These are phyloP conservation scores for Entophlyctis luteolus DNA, from an alignment of 192 early-diverging fungal genomes.

Conservation along the genomic window DNA sequence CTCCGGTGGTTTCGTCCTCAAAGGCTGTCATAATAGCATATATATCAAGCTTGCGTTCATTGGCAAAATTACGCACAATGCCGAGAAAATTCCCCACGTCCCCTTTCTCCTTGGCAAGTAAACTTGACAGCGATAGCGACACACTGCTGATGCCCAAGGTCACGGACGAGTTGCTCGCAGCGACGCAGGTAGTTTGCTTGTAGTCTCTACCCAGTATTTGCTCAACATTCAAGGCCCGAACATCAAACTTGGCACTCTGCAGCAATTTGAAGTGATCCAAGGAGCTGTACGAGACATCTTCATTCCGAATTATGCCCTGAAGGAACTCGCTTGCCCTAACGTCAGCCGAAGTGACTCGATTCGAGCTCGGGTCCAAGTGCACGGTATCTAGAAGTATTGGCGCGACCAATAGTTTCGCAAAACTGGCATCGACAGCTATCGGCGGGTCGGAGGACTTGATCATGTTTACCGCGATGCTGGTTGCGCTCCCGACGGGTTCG, in stretches of 20 bases:
- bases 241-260: conserved; percentile 51
- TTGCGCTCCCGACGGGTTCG: conserved; percentile 57
- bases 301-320: not conserved
- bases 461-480: conserved; percentile 46
- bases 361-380: conserved; percentile 48
- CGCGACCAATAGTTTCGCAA: conserved; percentile 49
- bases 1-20: conserved; percentile 34
- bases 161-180: conserved; percentile 8
- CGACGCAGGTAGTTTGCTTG: conserved; percentile 57
- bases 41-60: conserved; percentile 48
- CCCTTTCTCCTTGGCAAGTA: conserved; percentile 42
- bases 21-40: conserved; percentile 56
- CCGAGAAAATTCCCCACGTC: conserved; percentile 24
- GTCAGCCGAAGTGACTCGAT: conserved; percentile 50
- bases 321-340: conserved; percentile 39
- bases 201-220: conserved; percentile 71
- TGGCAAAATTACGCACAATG: conserved; percentile 31
- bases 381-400: conserved; percentile 70
- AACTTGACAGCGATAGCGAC: conserved; percentile 39
- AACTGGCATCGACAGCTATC: conserved; percentile 14
- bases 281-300: not conserved
- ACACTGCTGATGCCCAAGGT: conserved; percentile 63
- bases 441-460: conserved; percentile 13
- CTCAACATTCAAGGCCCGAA: conserved; percentile 38
- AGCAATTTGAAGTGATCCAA: conserved; percentile 43